Evolutionary conservation across 805 yeast genomes (phyloP), one percentile per base, ranked within the genome.

Genomic region (Lachancea mirantina): DNA sequence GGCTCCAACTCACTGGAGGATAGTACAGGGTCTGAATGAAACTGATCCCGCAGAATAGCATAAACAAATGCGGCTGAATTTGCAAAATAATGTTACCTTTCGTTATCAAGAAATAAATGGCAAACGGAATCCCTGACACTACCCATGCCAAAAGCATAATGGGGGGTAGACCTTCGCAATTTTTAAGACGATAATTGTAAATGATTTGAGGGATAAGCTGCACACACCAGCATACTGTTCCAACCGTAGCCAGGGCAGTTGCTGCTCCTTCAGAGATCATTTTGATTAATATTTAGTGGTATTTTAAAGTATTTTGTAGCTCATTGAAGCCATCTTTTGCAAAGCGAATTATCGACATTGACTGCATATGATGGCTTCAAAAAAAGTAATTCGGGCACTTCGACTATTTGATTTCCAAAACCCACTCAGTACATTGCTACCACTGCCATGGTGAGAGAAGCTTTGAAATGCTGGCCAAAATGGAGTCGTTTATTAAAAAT

Each of bases 221-320:
- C 42, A 88, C 63, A 56, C 96, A 88, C 96, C 96, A 89, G 37
- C 83, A 69, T 2, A 88, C 76, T 0, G 97, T 89, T 5, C 95
- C 96, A 2, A 84, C 66, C 8, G 95, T 87, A 2, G 85, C 96
- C 34, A 85, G 65, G 5, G 79, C 85, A 30, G 81, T 83, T 11
- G 83, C 71, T 1, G 84, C 84, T 8, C 68, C 42, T 28, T 38
- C 47, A 13, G 49, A 46, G 7, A 45, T 45, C 50, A 44, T 46
- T 4, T 18, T 6, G n/a, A 8, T 8, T 10, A 10, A 11, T 8
- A 9, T 11, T 11, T 11, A 23, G 13, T 11, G 13, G 8, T 23
- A 10, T 11, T 23, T 23, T 11, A 28, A 22, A 4, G 8, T 9
- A 4, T 16, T 10, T 5, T 11, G 16, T 17, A 28, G 23, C 17